Conservation (phyloP, 2,329 filamentous ascomycete species). For the Exophiala sp. region DNA sequence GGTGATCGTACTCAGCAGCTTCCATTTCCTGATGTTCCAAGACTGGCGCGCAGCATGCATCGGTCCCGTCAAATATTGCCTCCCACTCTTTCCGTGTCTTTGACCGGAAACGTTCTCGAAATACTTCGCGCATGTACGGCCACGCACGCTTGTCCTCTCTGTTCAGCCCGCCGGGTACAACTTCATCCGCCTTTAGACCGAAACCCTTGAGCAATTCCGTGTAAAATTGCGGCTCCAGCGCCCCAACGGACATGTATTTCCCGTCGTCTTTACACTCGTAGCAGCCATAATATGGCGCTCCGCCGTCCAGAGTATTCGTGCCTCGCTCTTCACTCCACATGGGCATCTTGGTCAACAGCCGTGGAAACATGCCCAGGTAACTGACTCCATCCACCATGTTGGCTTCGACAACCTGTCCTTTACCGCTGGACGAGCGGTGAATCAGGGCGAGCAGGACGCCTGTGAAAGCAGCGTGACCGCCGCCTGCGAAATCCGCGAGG, state of each 20-base stretch:
- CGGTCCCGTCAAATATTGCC: constrained; percentile 77
- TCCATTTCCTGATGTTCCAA: constrained; percentile 72
- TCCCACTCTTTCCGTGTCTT: constrained; percentile 81
- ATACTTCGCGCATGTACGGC: constrained; percentile 61
- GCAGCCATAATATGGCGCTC: constrained; percentile 82
- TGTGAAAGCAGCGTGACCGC: constrained; percentile 75
- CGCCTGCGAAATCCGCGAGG: constrained; percentile 86
- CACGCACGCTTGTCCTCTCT: constrained; percentile 63
- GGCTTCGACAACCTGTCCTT: constrained; percentile 85
- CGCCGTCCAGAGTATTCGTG: constrained; percentile 75
- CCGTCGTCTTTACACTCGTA: constrained; percentile 76
- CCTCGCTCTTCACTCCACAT: constrained; percentile 65
- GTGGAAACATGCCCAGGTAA: constrained; percentile 74
- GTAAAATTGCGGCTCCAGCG: constrained; percentile 86
- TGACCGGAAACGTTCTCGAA: constrained; percentile 62
- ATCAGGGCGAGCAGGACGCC: constrained; percentile 79
- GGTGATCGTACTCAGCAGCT: constrained; percentile 48
- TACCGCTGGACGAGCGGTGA: constrained; percentile 53
- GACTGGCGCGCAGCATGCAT: constrained; percentile 90
- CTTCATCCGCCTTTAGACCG: constrained; percentile 49
- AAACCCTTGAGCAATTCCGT: constrained; percentile 64
- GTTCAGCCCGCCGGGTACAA: constrained; percentile 44
- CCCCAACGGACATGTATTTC: constrained; percentile 80
- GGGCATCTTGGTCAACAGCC: constrained; percentile 62
- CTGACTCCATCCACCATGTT: constrained; percentile 93